These are phyloP conservation scores for Fusarium udum DNA, from an alignment of 2,329 filamentous ascomycete genomes.

Conservation along the genomic window DNA sequence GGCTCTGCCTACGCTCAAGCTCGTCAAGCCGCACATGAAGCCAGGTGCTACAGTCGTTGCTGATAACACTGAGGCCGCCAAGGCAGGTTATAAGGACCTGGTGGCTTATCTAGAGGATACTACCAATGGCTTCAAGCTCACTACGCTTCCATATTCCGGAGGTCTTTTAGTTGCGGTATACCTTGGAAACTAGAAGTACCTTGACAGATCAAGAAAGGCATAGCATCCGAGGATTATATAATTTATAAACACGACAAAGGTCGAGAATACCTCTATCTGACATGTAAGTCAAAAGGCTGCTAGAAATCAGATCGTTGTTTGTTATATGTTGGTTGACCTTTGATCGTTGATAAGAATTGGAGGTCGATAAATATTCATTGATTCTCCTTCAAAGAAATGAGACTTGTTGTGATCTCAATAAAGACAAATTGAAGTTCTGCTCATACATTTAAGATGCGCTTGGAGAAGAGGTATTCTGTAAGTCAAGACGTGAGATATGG, in stretches of 20 bases:
- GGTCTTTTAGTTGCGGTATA: conserved; percentile 44
- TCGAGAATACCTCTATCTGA: background rate
- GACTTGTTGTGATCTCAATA: background rate
- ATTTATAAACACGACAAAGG: too few relatives aligned
- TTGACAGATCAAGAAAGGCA: background rate
- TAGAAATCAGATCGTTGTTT: background rate
- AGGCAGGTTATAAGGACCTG: conserved; percentile 57
- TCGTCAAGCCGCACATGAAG: conserved; percentile 56
- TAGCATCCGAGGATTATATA: background rate
- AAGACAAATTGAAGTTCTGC: background rate
- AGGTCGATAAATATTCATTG: background rate
- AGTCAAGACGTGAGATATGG: background rate
- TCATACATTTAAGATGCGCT: background rate
- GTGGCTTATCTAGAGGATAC: conserved; percentile 56
- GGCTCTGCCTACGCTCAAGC: conserved; percentile 60
- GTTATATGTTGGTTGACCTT: background rate
- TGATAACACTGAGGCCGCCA: conserved; percentile 57
- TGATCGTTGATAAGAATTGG: too few relatives aligned
- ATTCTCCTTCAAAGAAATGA: background rate
- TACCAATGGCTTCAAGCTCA: conserved; percentile 58
- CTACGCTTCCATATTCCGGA: conserved; percentile 44
- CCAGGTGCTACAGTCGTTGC: conserved; percentile 58
- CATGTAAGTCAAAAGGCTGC: background rate
- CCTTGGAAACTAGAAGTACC: conserved; percentile 6
- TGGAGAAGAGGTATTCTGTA: background rate